Base-by-base conservation (phyloP, 1,284 basidiomycete genomes). In the Schizophyllum commune region DNA sequence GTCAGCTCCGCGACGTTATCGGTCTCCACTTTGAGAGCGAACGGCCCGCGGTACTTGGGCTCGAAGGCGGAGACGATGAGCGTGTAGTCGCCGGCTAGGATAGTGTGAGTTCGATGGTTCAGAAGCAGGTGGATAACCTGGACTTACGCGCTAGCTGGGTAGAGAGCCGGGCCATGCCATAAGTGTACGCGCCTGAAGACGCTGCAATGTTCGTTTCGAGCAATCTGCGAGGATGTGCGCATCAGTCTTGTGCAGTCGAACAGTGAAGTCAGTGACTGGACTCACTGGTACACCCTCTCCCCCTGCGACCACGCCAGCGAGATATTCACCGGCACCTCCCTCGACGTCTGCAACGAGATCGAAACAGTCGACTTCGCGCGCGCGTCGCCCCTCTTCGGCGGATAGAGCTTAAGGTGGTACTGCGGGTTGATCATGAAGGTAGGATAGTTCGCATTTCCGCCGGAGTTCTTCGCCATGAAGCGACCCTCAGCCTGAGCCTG, bases 401-500 rank as follows among this genome's bases (percentile, higher is more conserved):
- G 73, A 60, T 78, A 73, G 13, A 96, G 74, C 2, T 72, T 77
- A 4, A 98, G 74, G 57, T 80, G 78, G 71, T 91, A 98, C 70
- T 98, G 94, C 0, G 96, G 96, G 69, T 98, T 98, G 61, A 83
- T 74, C 84, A 96, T 89, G 74, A 92, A 97, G 0, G 89, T 88
- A 0, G 92, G 83, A 66, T 86, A 80, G 0, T 83, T 83, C 56
- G 86, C 83, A 68, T 95, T 95, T 0, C 96, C 96, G 0, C 96
- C 96, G 0, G 92, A 84, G 9, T 84, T 91, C 64, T 86, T 87
- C 53, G 75, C 81, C 0, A 86, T 88, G 67, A 96, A 82, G 0
- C 75, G 69, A 2, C 86, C 88, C 0, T 82, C 74, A 8, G 89
- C 68, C 91, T 92, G 6, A 47, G 32, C 8, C 4, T 15, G 56